phyloP scores from a whole-genome alignment of 352 stramenopile genomes.

The Elongisporangium senticosum region DNA sequence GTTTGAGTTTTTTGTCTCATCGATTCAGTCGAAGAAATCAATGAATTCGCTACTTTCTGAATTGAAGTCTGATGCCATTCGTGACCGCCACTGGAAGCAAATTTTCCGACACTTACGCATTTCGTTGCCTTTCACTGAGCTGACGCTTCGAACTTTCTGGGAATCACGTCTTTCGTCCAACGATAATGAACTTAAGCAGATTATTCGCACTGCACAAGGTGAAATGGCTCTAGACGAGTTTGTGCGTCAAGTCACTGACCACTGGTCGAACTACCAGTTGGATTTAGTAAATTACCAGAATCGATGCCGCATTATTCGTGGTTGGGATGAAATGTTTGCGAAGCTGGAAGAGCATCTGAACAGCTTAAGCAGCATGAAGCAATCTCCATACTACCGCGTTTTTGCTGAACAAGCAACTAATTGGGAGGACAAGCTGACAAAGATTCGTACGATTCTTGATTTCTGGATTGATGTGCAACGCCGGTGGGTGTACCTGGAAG shows the following conservation, averaged over 20 bases:
- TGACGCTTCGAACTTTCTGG: slow-evolving; percentile 98
- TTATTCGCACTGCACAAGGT: slow-evolving; percentile 97
- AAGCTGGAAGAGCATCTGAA: slow-evolving; percentile 99
- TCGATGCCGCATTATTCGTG: slow-evolving; percentile 95
- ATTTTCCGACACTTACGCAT: slow-evolving; percentile 95
- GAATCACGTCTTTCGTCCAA: slow-evolving; percentile 89
- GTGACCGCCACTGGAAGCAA: slow-evolving; percentile 98
- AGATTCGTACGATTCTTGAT: slow-evolving; percentile 96
- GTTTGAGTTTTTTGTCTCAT: slow-evolving; percentile 92
- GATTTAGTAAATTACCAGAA: slow-evolving; percentile 93
- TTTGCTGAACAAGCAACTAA: slow-evolving; percentile 97
- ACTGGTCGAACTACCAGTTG: slow-evolving; percentile 88
- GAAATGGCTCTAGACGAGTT: slow-evolving; percentile 99
- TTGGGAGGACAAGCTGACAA: slow-evolving; percentile 98
- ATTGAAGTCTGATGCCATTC: slow-evolving; percentile 98
- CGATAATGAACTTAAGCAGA: slow-evolving; percentile 95
- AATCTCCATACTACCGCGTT: slow-evolving; percentile 97
- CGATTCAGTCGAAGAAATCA: slow-evolving; percentile 90
- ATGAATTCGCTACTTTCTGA: slow-evolving; percentile 95
- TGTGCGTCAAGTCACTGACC: slow-evolving; percentile 91
- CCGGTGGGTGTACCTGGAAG: slow-evolving; percentile 99
- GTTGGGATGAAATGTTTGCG: slow-evolving; percentile 99
- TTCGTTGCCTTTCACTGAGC: slow-evolving; percentile 88
- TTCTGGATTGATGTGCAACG: slow-evolving; percentile 99
- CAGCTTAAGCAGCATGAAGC: slow-evolving; percentile 98